Evolutionary conservation across 2,329 filamentous ascomycete genomes (phyloP), one percentile per base, ranked within the genome.

Genomic region (Cladophialophora chaetospira): DNA sequence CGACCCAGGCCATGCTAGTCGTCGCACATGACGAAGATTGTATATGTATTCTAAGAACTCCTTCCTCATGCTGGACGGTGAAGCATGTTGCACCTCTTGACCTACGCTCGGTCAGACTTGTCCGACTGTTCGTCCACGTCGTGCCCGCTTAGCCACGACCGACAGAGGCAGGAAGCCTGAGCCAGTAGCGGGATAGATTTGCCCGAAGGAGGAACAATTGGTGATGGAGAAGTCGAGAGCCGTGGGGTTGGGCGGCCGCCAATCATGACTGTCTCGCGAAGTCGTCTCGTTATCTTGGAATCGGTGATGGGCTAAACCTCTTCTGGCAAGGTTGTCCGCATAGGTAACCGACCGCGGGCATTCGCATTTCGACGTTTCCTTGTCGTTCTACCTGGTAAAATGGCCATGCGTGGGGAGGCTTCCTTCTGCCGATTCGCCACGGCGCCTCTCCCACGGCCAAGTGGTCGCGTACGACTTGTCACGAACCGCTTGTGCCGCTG

Each of bases 251-350:
- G n/a, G n/a, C 23, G 17, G 9, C 6, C 10, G 23, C 57, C 53
- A 60, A 60, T 60, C 50, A 60, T 3, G 2, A 21, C 6, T 5
- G 5, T n/a, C 25, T 10, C 25, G 36, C 36, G 23, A 33, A 19
- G 29, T 9, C 0, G 5, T 28, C 23, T 33, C 40, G 53, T 60
- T 60, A 56, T 60, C 57, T 29, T 40, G 26, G 40, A 49, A 60
- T 57, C 45, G 29, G n/a, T 3, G 1, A 10, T 2, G 10, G 13
- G 17, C 58, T 52, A 60, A 53, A 52, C 58, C 50, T 5, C 8
- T 45, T 60, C 25, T n/a, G 50, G 58, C 58, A 60, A 60, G 58
- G 53, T 54, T 55, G 58, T 60, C 58, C 58, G 53, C 50, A 54
- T 50, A 52, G n/a, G n/a, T n/a, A n/a, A 46, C 54, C 58, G 57